Base-by-base conservation (phyloP, 805 yeast genomes). In the Metschnikowia chrysomelidarum region DNA sequence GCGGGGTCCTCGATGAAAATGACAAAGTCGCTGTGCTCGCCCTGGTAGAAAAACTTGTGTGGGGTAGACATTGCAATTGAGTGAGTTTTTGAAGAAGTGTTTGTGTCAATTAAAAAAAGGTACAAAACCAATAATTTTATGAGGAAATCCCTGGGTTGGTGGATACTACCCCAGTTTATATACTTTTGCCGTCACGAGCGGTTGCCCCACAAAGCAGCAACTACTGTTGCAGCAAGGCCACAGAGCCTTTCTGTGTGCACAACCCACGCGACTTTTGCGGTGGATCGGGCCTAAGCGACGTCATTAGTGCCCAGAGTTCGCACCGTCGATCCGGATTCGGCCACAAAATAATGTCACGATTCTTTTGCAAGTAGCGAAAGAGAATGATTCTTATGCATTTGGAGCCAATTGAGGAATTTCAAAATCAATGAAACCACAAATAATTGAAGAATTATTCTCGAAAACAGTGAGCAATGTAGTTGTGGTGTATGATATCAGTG, bases 31-130 rank as follows among this genome's bases (percentile, higher is more conserved):
- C 70, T 60, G 30, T 69, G 68, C 3, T 64, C 32, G 41, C 95
- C 95, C 56, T 79, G 78, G 67, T 74, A 81, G 50, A 80, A 80
- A 32, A 76, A 63, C 58, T 73, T 82, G 41, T 73, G 72, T 34
- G 64, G 69, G 42, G 59, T 56, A 31, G 57, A 32, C 51, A 52
- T 46, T 22, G 18, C 30, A 29, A 12, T 24, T 26, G 14, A 24
- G 28, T 24, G 13, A 4, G 15, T 12, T 12, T 24, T 24, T 12
- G n/a, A n/a, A n/a, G n/a, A 18, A 27, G 17, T 27, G 7, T 27
- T 12, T 14, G 25, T 15, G 10, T 10, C 9, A 19, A 10, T 7
- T 10, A 19, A 20, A 10, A 10, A 10, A 20, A 20, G 22, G 22
- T 10, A 20, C 10, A 7, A 10, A 23, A 14, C 16, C 5, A 17